phyloP scores from a whole-genome alignment of 495 filamentous ascomycete species.

The Physcia stellaris region DNA sequence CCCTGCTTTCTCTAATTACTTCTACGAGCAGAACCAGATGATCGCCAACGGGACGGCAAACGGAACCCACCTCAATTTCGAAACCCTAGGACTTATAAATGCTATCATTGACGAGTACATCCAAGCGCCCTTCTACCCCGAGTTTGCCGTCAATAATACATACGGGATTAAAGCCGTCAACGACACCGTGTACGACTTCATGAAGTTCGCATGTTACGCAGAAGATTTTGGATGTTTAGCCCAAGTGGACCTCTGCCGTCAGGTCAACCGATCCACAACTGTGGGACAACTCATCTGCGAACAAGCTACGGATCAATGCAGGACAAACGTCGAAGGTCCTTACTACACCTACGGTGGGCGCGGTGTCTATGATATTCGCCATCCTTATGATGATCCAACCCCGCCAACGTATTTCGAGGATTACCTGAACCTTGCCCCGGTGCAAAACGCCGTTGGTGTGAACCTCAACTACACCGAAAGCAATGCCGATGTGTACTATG shows the following conservation, averaged over 20 bases:
- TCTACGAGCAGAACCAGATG: conserved; percentile 45
- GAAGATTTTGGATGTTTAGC: conserved; percentile 25
- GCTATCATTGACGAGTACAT: conserved; percentile 46
- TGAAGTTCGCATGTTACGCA: conserved; percentile 23
- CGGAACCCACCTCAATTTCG: conserved; percentile 39
- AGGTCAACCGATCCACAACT: conserved; percentile 20
- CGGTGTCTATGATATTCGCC: conserved; percentile 40
- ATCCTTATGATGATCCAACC: conserved; percentile 31
- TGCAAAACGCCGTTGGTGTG: conserved; percentile 36
- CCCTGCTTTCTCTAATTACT: conserved; percentile 41
- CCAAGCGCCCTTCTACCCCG: conserved; percentile 45
- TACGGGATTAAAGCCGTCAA: conserved; percentile 46
- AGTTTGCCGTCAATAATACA: conserved; percentile 47
- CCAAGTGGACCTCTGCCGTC: conserved; percentile 27
- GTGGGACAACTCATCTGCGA: conserved; percentile 23
- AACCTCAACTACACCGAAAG: conserved; percentile 33
- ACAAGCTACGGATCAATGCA: conserved; percentile 28
- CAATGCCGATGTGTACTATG: conserved; percentile 25
- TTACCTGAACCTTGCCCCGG: conserved; percentile 30
- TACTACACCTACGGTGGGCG: conserved; percentile 32
- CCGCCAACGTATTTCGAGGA: conserved; percentile 32
- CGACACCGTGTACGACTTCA: conserved; percentile 25
- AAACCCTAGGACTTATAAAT: conserved; percentile 24
- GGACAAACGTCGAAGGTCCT: conserved; percentile 27
- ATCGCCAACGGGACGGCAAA: conserved; percentile 33